Evolutionary conservation across 2,329 filamentous ascomycete species (phyloP).

Genomic region (Paraphoma chrysanthemicola): DNA sequence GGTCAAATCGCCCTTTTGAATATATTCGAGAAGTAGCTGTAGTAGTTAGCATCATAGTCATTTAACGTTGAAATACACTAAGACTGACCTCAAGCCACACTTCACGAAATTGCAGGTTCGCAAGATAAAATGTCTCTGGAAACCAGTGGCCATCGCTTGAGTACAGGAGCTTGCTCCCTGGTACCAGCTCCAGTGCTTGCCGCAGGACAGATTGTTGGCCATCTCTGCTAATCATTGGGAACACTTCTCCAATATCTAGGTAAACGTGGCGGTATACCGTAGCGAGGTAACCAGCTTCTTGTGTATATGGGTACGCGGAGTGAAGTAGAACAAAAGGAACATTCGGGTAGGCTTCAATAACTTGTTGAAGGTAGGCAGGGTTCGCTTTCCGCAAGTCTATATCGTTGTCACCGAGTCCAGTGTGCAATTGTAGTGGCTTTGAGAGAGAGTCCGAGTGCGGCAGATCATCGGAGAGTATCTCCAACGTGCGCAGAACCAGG

Average conservation of each 20-base stretch:
- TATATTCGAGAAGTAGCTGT: slow-evolving; percentile 71
- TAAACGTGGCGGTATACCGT: slow-evolving; percentile 81
- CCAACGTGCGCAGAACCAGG: slow-evolving; percentile 70
- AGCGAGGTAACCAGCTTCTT: slow-evolving; percentile 80
- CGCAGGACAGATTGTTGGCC: slow-evolving; percentile 75
- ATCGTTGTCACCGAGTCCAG: slow-evolving; percentile 81
- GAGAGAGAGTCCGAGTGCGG: slow-evolving; percentile 49
- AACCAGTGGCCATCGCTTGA: slow-evolving; percentile 83
- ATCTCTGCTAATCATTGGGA: slow-evolving; percentile 77
- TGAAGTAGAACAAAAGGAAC: slow-evolving; percentile 82
- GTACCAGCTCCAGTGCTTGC: slow-evolving; percentile 77
- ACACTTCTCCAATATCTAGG: slow-evolving; percentile 82
- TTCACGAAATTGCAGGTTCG: slow-evolving; percentile 74
- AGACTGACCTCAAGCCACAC: slow-evolving; percentile 68
- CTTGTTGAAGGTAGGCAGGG: slow-evolving; percentile 74
- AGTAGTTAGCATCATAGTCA: slow-evolving; percentile 2
- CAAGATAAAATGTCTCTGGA: slow-evolving; percentile 78
- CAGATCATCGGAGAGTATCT: slow-evolving; percentile 58
- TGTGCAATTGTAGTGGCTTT: slow-evolving; percentile 86
- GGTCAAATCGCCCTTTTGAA: slow-evolving; percentile 68
- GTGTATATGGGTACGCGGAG: slow-evolving; percentile 80
- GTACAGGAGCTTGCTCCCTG: slow-evolving; percentile 78
- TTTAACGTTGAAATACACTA: background rate
- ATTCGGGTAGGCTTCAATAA: slow-evolving; percentile 72
- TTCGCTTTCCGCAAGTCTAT: slow-evolving; percentile 74